These are phyloP conservation scores for Paramecium sexaurelia DNA, from an alignment of 73 alveolate genomes.

Conservation along the genomic window DNA sequence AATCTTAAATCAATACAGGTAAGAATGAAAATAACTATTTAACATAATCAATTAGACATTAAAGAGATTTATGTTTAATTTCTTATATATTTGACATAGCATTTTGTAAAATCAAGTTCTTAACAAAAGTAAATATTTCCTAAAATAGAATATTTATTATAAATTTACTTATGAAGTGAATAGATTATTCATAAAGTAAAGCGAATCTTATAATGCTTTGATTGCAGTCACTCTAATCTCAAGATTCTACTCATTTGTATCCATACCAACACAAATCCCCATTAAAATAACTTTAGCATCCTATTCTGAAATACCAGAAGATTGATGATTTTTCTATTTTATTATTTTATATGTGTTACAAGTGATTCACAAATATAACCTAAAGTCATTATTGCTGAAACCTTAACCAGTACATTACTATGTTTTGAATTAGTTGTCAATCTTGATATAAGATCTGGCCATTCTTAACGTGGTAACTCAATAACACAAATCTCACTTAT, in stretches of 20 bases:
- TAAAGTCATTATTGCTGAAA: slow-evolving; percentile 42
- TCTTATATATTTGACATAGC: background rate
- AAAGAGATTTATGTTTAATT: background rate
- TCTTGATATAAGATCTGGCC: slow-evolving; percentile 37
- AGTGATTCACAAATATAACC: slow-evolving; percentile 44
- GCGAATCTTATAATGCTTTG: slow-evolving; percentile 39
- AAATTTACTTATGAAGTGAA: background rate
- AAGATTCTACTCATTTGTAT: background rate
- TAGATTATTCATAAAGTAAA: slow-evolving; percentile 11
- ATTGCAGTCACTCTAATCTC: slow-evolving; percentile 15
- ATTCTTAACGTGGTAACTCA: slow-evolving; percentile 26
- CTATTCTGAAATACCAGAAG: background rate
- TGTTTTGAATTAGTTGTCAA: background rate
- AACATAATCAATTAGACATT: slow-evolving; percentile 20
- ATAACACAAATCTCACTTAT: slow-evolving; percentile 43
- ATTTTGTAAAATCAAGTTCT: background rate
- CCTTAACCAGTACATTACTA: background rate
- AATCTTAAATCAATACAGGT: background rate
- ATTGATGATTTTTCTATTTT: slow-evolving; percentile 13
- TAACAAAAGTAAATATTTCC: slow-evolving; percentile 1
- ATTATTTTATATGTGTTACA: background rate
- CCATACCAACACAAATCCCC: slow-evolving; percentile 54
- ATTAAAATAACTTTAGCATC: slow-evolving; percentile 5
- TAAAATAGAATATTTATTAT: background rate
- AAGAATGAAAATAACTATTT: background rate